phyloP scores from a whole-genome alignment of 225 moss, liverwort and hornwort species.

The Antitrichia curtipendula region DNA sequence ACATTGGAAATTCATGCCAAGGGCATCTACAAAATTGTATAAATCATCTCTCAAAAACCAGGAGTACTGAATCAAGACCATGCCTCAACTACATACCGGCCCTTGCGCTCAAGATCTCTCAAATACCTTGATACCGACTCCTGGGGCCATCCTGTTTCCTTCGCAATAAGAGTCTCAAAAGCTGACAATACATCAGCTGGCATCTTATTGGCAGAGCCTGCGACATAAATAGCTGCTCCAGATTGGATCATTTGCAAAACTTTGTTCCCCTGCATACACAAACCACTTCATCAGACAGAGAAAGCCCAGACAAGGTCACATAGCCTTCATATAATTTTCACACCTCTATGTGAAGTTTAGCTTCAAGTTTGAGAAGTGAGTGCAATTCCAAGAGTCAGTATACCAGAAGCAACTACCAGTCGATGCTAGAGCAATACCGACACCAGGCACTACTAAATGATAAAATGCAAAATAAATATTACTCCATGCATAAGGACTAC shows the following conservation, averaged over 20 bases:
- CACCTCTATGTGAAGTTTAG: not conserved
- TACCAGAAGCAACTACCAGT: not conserved
- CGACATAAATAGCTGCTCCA: constrained; percentile 78
- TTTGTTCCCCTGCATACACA: constrained; percentile 20
- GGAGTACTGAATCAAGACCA: constrained; percentile 21
- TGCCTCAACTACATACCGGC: constrained; percentile 85
- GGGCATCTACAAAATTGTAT: not conserved
- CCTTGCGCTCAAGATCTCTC: constrained; percentile 71
- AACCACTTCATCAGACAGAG: not conserved
- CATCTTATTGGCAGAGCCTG: constrained; percentile 97
- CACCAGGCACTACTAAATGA: not conserved
- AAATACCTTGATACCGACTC: constrained; percentile 64
- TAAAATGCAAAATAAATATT: not conserved
- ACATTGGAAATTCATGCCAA: not conserved
- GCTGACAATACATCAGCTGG: constrained; percentile 83
- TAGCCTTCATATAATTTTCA: not conserved
- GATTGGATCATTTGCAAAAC: constrained; percentile 61
- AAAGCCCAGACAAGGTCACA: not conserved
- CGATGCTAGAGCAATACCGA: not conserved
- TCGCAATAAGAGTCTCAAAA: constrained; percentile 56
- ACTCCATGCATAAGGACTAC: not conserved
- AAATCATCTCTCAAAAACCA: not conserved
- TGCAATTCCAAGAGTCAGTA: not conserved
- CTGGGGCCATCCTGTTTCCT: constrained; percentile 54
- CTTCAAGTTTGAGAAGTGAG: not conserved